Percentiles rank a stretch among this genome's conserved stretches.
phyloP scores from a whole-genome alignment of 75 land plant genomes.

The Cryptomeria japonica region DNA sequence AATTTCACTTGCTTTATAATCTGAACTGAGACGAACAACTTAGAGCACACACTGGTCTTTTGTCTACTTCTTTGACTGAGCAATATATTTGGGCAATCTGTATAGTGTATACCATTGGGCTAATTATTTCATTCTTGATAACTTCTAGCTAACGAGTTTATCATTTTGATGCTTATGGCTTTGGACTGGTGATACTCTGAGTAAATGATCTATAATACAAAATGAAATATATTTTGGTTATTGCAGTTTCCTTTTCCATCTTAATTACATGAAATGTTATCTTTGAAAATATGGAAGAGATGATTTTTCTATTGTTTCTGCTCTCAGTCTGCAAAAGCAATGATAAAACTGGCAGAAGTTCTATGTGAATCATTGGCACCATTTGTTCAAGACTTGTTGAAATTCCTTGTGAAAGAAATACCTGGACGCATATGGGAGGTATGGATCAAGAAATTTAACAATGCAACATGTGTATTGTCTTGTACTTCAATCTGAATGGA shows the following conservation, averaged over 20 bases:
- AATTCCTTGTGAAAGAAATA: conserved; percentile 71
- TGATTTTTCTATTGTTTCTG: neutral
- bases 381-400: conserved; percentile 47
- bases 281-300: neutral
- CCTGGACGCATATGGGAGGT: conserved; percentile 97
- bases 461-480: neutral
- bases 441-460: conserved; percentile 8
- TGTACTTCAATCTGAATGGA: neutral
- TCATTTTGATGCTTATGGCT: neutral
- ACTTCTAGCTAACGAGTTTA: neutral
- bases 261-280: neutral
- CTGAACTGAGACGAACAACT: neutral
- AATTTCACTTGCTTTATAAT: too few species aligned
- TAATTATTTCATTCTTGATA: neutral
- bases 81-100: neutral
- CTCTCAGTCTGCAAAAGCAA: conserved; percentile 79
- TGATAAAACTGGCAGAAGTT: conserved; percentile 61
- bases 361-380: conserved; percentile 63
- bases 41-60: neutral
- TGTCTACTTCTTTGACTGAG: neutral
- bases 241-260: neutral
- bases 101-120: neutral
- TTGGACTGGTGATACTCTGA: neutral
- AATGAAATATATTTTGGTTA: neutral
- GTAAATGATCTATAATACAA: neutral